phyloP scores from a whole-genome alignment of 75 land plant genomes.

The Picea glauca region DNA sequence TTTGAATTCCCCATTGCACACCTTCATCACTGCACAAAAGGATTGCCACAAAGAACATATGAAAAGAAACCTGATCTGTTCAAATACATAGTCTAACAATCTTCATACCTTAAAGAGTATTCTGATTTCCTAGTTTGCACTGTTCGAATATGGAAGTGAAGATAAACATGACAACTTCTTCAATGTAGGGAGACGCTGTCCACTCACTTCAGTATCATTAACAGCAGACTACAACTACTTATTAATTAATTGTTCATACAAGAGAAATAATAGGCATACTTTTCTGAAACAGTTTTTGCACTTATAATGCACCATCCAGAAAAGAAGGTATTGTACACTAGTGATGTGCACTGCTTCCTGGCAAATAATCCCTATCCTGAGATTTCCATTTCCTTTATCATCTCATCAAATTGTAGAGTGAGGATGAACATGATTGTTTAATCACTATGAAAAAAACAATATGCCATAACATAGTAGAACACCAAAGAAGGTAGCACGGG shows the following conservation, averaged over 20 bases:
- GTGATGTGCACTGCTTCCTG: not conserved
- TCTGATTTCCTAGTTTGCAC: not conserved
- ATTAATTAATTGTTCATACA: not conserved
- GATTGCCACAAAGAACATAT: not conserved
- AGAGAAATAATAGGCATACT: not conserved
- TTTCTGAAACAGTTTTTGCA: not conserved
- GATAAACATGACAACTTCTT: not conserved
- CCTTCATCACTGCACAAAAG: conserved; percentile 82
- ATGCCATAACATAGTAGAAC: not conserved
- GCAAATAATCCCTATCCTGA: not conserved
- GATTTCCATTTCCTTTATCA: not conserved
- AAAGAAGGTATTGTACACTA: not conserved
- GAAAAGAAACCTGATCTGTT: not conserved
- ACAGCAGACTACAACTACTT: not conserved
- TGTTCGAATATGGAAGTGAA: not conserved
- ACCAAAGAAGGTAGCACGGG: not conserved
- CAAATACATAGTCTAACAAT: conserved; percentile 3
- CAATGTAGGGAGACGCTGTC: not conserved
- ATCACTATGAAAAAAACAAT: not conserved
- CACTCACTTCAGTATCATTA: not conserved
- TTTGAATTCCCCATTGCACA: conserved; percentile 96
- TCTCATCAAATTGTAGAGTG: not conserved
- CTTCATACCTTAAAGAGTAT: not conserved
- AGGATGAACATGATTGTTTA: not conserved
- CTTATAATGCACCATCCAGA: not conserved